Conservation (phyloP, 176 grass and related monocot genomes). For the Tuctoria greenei region DNA sequence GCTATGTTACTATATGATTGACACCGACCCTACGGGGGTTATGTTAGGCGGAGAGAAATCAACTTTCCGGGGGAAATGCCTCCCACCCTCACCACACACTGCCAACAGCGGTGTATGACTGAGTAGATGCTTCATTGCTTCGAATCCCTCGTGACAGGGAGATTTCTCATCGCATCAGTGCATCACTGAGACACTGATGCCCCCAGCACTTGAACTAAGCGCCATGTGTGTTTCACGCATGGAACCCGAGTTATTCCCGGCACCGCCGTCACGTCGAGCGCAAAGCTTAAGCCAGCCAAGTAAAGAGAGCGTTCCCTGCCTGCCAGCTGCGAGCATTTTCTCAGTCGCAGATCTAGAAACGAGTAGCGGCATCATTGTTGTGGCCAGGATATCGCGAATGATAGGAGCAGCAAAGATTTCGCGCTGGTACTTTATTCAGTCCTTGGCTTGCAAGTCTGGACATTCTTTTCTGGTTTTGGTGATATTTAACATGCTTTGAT, state of each 20-base stretch:
- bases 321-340: constrained; percentile 2
- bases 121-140: not conserved
- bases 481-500: not conserved
- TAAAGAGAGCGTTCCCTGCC: not conserved
- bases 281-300: not conserved
- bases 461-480: not conserved
- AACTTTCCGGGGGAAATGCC: constrained; percentile 16
- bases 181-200: not conserved
- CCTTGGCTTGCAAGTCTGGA: constrained; percentile 40
- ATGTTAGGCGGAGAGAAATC: constrained; percentile 38
- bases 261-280: not conserved
- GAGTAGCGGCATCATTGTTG: not conserved
- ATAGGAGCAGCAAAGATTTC: constrained; percentile 18
- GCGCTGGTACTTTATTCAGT: constrained; percentile 25
- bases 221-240: constrained; percentile 30
- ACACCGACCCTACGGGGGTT: constrained; percentile 5
- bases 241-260: constrained; percentile 27
- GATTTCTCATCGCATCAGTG: not conserved
- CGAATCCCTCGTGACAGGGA: constrained; percentile 16
- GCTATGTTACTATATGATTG: not conserved
- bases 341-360: constrained; percentile 20
- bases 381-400: constrained; percentile 27
- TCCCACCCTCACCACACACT: not conserved
- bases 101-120: constrained; percentile 14
- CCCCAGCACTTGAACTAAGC: not conserved